phyloP scores from a whole-genome alignment of 2,329 filamentous ascomycete species.

The Ceratocystis huliohia region DNA sequence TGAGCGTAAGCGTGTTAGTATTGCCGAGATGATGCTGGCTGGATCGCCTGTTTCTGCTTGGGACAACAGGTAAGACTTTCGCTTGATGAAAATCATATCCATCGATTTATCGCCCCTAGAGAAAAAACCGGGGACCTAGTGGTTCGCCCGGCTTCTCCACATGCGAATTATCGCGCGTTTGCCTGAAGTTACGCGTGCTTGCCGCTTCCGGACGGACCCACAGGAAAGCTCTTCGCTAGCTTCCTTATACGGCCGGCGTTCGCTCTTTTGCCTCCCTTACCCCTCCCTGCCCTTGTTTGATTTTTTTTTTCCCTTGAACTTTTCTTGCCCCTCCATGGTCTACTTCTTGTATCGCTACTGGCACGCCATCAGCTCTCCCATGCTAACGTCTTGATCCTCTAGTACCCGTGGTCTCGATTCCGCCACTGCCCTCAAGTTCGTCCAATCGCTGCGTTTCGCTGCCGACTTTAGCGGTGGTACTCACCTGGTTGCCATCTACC shows the following conservation, averaged over 20 bases:
- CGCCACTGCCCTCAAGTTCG: conserved; percentile 60
- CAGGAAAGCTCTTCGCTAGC: neutral
- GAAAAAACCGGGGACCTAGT: neutral
- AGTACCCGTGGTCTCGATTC: conserved; percentile 60
- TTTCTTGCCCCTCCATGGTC: neutral
- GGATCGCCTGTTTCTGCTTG: conserved; percentile 45
- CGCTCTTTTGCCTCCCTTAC: neutral
- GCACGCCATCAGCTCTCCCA: neutral
- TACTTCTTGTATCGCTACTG: too few relatives aligned
- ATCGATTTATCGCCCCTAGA: neutral
- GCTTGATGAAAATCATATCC: neutral
- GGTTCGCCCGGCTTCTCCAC: neutral
- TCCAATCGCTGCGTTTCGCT: conserved; percentile 50
- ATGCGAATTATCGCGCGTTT: neutral
- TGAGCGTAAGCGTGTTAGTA: conserved; percentile 67
- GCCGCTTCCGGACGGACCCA: neutral
- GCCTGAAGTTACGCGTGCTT: neutral
- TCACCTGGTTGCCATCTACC: conserved; percentile 57
- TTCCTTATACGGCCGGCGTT: neutral
- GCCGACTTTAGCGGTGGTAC: conserved; percentile 52
- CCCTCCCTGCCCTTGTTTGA: neutral
- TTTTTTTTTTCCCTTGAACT: neutral
- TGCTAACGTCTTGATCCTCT: neutral
- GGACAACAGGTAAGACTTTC: conserved; percentile 48
- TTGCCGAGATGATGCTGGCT: conserved; percentile 63